phyloP scores from a whole-genome alignment of 768 basidiomycete genomes.

The Leucocoprinus sp. region DNA sequence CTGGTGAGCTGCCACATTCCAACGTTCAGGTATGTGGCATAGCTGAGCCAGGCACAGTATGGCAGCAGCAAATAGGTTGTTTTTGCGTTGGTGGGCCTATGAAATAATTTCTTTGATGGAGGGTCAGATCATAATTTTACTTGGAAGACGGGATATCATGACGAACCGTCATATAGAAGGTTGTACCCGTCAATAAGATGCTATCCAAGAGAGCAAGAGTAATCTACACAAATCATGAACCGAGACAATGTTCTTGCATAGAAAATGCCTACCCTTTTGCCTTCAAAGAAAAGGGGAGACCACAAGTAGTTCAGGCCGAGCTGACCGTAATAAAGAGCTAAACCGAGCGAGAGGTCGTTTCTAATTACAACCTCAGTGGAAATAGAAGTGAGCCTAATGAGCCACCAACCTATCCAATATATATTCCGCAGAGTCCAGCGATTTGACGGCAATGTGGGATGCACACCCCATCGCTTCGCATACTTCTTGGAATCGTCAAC shows the following conservation, averaged over 20 bases:
- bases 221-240: conserved; percentile 25
- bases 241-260: neutral
- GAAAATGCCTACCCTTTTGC: conserved; percentile 28
- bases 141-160: neutral
- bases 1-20: conserved; percentile 52
- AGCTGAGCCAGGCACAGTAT: conserved; percentile 60
- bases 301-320: conserved; percentile 50
- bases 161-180: conserved; percentile 51
- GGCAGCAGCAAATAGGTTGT: conserved; percentile 54
- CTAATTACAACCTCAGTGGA: conserved; percentile 17
- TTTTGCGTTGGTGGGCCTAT: conserved; percentile 33
- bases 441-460: conserved; percentile 50
- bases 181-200: conserved; percentile 41
- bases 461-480: conserved; percentile 55
- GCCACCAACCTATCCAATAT: conserved; percentile 32
- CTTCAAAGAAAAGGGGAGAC: conserved; percentile 59
- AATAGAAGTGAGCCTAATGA: neutral
- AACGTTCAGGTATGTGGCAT: conserved; percentile 63
- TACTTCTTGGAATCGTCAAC: neutral
- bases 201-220: conserved; percentile 50
- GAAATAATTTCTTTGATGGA: conserved; percentile 34
- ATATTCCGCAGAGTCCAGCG: conserved; percentile 37
- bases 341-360: conserved; percentile 33
- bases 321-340: conserved; percentile 55
- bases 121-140: neutral